Base-by-base conservation (phyloP, 179 eudicot species). In the Corrigiola litoralis region DNA sequence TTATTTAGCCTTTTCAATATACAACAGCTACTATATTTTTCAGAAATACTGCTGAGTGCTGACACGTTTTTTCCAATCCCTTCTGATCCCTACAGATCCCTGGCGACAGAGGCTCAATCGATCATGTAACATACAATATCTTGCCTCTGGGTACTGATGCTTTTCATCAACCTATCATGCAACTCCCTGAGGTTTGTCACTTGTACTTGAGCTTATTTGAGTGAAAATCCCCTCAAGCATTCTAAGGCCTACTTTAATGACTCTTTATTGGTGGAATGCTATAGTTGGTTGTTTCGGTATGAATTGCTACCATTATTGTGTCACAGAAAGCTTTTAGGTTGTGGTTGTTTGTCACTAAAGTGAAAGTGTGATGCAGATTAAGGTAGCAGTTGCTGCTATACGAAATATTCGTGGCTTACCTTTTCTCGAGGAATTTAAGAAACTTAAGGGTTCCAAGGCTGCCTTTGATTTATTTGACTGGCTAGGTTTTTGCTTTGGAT, bases 141-240 rank as follows among this genome's bases (percentile, higher is more conserved):
- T 88, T 94, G 64, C 99, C 99, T 21, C 83, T 94, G 73, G 88
- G 83, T 75, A 83, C 70, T 77, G 96, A 92, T 77, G 95, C 95
- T 51, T 75, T 79, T 68, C 89, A 86, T 70, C 97, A 83, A 63
- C 82, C 95, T 61, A 85, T 90, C 72, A 90, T 88, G 99, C 95
- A 84, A 76, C 87, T 88, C 36, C 88, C 95, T 23, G 97, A 94
- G 99, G 99, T 94, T 58, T 61, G 71, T 57, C 47, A 27, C 45
- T 62, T 29, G 50, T 28, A 28, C 33, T 28, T n/a, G n/a, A n/a
- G n/a, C n/a, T n/a, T n/a, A n/a, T n/a, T n/a, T n/a, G n/a, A n/a
- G n/a, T n/a, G n/a, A n/a, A n/a, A n/a, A n/a, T n/a, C n/a, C n/a
- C n/a, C n/a, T n/a, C n/a, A n/a, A n/a, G n/a, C n/a, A n/a, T n/a